Evolutionary conservation across 2,329 filamentous ascomycete genomes (phyloP).

Genomic region (Corinectria fuckeliana): DNA sequence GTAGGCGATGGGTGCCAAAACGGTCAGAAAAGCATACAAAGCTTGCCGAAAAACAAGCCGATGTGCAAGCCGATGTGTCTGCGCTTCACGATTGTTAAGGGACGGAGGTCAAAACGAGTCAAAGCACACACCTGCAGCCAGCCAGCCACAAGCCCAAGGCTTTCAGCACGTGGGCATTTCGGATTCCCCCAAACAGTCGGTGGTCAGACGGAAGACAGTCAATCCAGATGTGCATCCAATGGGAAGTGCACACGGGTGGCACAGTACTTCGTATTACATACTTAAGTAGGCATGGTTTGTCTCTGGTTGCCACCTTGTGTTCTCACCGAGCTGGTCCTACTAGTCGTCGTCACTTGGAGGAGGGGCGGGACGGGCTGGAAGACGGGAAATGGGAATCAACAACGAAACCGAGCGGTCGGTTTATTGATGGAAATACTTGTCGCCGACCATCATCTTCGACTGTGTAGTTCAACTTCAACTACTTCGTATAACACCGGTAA

Average conservation of each 20-base stretch:
- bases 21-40: background rate
- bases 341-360: slow-evolving; percentile 12
- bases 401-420: background rate
- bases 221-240: slow-evolving; percentile 10
- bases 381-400: background rate
- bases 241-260: background rate
- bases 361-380: background rate
- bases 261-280: too few relatives aligned
- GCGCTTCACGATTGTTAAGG: too few relatives aligned
- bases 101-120: background rate
- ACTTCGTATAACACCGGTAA: background rate
- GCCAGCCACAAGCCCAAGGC: background rate
- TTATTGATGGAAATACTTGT: background rate
- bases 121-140: background rate
- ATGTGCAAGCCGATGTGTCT: background rate
- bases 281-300: too few relatives aligned
- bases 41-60: background rate
- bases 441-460: background rate
- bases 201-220: background rate
- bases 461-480: too few relatives aligned
- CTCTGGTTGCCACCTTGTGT: background rate
- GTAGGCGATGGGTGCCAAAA: background rate
- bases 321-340: background rate
- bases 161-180: slow-evolving; percentile 6
- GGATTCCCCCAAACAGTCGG: background rate